Evolutionary conservation across 2,329 filamentous ascomycete genomes (phyloP).

Genomic region (Cladosporium sp.): DNA sequence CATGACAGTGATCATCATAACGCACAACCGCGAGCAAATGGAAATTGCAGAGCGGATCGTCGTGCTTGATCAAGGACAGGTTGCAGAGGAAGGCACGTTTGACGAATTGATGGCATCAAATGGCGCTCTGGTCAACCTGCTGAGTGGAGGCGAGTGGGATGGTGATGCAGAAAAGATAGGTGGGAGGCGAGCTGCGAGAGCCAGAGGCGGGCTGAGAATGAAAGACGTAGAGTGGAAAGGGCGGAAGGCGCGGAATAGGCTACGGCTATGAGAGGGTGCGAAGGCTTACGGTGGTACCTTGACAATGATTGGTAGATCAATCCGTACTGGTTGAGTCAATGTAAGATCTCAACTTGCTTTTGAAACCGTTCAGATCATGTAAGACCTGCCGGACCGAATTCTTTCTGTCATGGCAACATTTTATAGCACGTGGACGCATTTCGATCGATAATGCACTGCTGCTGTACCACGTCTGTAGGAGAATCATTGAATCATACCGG

Average conservation of each 20-base stretch:
- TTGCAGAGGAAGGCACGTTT: constrained; percentile 66
- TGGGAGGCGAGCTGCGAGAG: not conserved
- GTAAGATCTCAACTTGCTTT: no score
- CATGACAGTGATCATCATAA: constrained; percentile 74
- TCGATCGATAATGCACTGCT: no score
- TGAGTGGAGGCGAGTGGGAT: constrained; percentile 36
- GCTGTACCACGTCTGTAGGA: no score
- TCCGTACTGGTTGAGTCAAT: no score
- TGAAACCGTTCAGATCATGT: no score
- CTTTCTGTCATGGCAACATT: no score
- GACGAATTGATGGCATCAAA: constrained; percentile 49
- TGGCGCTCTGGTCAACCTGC: constrained; percentile 32
- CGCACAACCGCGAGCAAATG: constrained; percentile 86
- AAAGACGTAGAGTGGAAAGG: constrained; percentile 9
- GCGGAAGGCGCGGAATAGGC: not conserved
- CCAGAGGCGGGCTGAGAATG: constrained; percentile 3
- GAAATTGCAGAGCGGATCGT: constrained; percentile 67
- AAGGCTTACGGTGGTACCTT: not conserved
- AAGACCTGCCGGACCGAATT: no score
- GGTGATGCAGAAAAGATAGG: not conserved
- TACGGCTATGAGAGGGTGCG: not conserved
- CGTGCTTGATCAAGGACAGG: constrained; percentile 63
- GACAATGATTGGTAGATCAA: no score
- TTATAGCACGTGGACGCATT: no score
- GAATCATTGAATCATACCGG: no score